phyloP scores from a whole-genome alignment of 2,329 filamentous ascomycete species.

The Fusarium praegraminearum region DNA sequence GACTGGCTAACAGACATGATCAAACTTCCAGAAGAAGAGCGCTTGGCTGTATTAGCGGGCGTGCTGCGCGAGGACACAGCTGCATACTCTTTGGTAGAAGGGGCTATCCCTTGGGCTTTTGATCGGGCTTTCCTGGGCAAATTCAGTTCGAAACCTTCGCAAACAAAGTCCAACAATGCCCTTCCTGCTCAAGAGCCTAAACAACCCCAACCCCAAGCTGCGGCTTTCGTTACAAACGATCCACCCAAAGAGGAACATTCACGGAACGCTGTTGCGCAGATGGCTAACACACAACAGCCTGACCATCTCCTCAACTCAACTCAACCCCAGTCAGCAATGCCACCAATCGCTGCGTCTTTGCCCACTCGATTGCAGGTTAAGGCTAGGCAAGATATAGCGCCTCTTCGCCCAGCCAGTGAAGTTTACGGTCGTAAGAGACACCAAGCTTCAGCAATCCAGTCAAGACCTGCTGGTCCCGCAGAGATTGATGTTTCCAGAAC shows the following conservation, averaged over 20 bases:
- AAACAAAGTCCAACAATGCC: not conserved
- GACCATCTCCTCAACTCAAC: not conserved
- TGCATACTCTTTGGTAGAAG: constrained; percentile 52
- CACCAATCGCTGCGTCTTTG: not conserved
- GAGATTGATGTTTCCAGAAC: not conserved
- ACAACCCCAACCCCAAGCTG: not conserved
- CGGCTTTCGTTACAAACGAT: not conserved
- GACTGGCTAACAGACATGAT: constrained; percentile 65
- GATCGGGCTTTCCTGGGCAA: constrained; percentile 30
- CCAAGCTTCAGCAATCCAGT: not conserved
- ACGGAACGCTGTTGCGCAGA: not conserved
- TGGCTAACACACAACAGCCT: constrained; percentile 1
- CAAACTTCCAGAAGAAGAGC: constrained; percentile 52
- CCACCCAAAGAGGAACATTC: not conserved
- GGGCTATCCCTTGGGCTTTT: constrained; percentile 56
- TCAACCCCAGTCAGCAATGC: not conserved
- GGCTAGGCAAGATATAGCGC: constrained; percentile 31
- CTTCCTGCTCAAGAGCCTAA: not conserved
- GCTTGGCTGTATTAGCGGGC: constrained; percentile 48
- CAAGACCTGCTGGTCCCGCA: not conserved
- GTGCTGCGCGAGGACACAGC: constrained; percentile 50
- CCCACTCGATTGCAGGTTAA: constrained; percentile 1
- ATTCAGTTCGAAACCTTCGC: constrained; percentile 1
- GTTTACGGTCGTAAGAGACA: constrained; percentile 48
- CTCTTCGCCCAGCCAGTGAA: constrained; percentile 46